These are phyloP conservation scores for Iris pallida DNA, from an alignment of 116 monocot genomes.

Conservation along the genomic window DNA sequence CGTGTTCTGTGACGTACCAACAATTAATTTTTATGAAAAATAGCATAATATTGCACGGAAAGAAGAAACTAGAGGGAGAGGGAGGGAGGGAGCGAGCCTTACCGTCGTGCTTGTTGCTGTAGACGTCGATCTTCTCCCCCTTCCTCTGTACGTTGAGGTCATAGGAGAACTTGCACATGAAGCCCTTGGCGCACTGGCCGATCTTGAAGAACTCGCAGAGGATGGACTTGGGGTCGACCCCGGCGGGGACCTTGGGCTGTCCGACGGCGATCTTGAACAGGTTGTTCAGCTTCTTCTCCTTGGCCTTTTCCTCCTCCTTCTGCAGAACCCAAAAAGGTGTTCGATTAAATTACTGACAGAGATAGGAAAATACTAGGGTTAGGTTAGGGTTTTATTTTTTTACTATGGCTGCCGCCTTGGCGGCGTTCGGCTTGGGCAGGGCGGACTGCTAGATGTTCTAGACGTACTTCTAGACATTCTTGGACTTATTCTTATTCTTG, in stretches of 20 bases:
- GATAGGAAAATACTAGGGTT: too few species aligned
- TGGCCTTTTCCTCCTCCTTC: conserved; percentile 98
- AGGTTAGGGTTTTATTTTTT: not conserved
- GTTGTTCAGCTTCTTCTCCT: conserved; percentile 95
- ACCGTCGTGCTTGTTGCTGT: conserved; percentile 82
- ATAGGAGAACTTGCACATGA: conserved; percentile 96
- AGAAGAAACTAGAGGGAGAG: too few species aligned
- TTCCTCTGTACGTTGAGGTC: conserved; percentile 97
- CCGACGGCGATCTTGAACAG: conserved; percentile 90
- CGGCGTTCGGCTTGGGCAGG: conserved; percentile 74
- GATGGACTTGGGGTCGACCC: conserved; percentile 98
- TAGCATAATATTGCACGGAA: not conserved
- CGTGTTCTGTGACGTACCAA: not conserved
- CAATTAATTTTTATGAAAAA: not conserved
- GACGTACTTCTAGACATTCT: conserved; percentile 99
- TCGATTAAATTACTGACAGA: not conserved
- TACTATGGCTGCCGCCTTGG: conserved; percentile 85
- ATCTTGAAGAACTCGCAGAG: conserved; percentile 96
- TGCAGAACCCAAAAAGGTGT: conserved; percentile 8
- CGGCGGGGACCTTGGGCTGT: conserved; percentile 95
- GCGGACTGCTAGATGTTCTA: conserved; percentile 77
- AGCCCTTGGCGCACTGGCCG: conserved; percentile 88
- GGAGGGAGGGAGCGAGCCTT: not conserved
- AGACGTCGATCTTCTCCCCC: conserved; percentile 94
- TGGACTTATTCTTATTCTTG: conserved; percentile 99